Evolutionary conservation across 2,329 filamentous ascomycete species (phyloP).

Genomic region (Stagonosporopsis vannaccii): DNA sequence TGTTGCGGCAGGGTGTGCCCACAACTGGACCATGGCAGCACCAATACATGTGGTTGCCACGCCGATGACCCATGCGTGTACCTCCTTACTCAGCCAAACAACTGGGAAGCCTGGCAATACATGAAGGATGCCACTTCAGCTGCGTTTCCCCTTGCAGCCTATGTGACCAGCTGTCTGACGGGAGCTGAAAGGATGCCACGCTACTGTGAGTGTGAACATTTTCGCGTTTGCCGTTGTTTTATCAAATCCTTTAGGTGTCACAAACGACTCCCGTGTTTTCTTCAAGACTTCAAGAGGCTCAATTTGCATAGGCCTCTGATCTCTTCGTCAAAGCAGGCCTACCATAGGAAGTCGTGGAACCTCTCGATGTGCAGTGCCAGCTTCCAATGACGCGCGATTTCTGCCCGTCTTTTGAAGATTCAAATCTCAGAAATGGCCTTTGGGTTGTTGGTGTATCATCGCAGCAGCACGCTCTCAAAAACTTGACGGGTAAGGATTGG

Average conservation of each 20-base stretch:
- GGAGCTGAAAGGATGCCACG: constrained; percentile 3
- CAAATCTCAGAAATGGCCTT: too few relatives aligned
- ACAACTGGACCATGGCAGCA: constrained; percentile 1
- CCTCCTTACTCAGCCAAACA: constrained; percentile 1
- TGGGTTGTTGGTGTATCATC: too few relatives aligned
- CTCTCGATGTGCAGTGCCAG: too few relatives aligned
- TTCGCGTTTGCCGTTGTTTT: neutral
- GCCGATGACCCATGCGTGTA: constrained; percentile 1
- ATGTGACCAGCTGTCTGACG: constrained; percentile 3
- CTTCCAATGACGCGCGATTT: too few relatives aligned
- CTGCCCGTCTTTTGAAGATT: too few relatives aligned
- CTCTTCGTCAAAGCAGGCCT: too few relatives aligned
- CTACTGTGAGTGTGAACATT: neutral
- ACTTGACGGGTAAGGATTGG: neutral
- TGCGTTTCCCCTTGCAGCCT: constrained; percentile 5
- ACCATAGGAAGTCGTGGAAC: too few relatives aligned
- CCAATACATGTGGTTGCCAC: constrained; percentile 17
- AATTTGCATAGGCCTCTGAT: too few relatives aligned
- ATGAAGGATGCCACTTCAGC: neutral
- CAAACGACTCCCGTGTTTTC: neutral
- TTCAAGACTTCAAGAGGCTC: too few relatives aligned
- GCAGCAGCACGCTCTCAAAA: too few relatives aligned
- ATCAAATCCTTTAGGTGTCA: neutral
- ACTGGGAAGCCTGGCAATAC: neutral
- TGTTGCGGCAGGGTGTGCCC: neutral